Evolutionary conservation across 768 basidiomycete species (phyloP).

Genomic region (Strobilomyces dryophilus): DNA sequence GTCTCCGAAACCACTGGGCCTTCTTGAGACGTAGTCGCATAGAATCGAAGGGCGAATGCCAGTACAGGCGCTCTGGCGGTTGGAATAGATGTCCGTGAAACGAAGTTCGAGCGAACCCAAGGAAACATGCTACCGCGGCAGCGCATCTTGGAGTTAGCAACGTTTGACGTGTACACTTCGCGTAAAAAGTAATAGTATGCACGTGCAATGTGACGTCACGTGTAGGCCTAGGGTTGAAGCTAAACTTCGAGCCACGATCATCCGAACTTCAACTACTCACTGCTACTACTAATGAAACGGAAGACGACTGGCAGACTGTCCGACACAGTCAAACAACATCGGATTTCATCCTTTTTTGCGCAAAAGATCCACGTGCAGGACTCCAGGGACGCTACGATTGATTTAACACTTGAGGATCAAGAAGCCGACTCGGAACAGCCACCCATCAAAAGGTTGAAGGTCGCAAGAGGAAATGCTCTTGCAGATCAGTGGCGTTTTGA

Average conservation of each 20-base stretch:
- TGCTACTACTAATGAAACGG: slow-evolving; percentile 15
- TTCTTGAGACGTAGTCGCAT: slow-evolving; percentile 28
- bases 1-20: slow-evolving; percentile 54
- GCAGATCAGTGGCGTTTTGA: slow-evolving; percentile 46
- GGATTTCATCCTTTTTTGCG: slow-evolving; percentile 42
- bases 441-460: slow-evolving; percentile 29
- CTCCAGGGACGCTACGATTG: slow-evolving; percentile 37
- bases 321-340: slow-evolving; percentile 27
- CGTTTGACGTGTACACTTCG: not conserved
- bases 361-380: slow-evolving; percentile 18
- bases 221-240: not conserved
- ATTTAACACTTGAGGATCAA: slow-evolving; percentile 47
- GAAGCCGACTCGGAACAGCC: slow-evolving; percentile 24
- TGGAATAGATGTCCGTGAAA: not conserved
- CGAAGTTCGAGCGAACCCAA: slow-evolving; percentile 3
- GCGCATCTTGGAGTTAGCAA: slow-evolving; percentile 3
- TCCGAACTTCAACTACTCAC: not conserved
- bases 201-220: slow-evolving; percentile 27
- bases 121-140: slow-evolving; percentile 2
- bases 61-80: not conserved
- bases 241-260: not conserved
- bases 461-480: slow-evolving; percentile 13
- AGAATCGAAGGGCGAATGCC: slow-evolving; percentile 2
- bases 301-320: slow-evolving; percentile 1
- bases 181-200: slow-evolving; percentile 7